Conservation (phyloP, 768 basidiomycete species). For the Suillus alpinus region DNA sequence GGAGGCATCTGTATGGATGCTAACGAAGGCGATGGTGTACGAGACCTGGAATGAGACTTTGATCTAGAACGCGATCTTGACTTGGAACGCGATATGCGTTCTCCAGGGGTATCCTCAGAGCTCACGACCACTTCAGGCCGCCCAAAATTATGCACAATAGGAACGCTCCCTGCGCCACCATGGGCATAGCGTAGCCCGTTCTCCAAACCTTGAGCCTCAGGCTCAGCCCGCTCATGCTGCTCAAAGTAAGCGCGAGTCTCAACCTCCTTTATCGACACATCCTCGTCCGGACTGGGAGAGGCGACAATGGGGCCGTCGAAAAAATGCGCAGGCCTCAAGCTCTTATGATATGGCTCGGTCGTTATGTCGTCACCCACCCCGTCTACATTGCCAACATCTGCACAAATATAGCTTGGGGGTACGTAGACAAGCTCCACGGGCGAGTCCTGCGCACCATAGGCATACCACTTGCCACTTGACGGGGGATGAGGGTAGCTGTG, state of each 20-base stretch:
- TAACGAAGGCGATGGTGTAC: constrained; percentile 43
- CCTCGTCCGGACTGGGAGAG: constrained; percentile 6
- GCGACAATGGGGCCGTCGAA: constrained; percentile 12
- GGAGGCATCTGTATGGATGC: constrained; percentile 13
- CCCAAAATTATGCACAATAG: constrained; percentile 7
- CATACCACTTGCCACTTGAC: constrained; percentile 10
- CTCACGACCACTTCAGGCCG: constrained; percentile 35
- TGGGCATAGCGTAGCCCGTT: constrained; percentile 12
- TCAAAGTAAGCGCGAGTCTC: constrained; percentile 11
- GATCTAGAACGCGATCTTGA: constrained; percentile 32
- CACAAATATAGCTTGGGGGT: constrained; percentile 41
- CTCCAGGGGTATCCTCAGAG: constrained; percentile 31
- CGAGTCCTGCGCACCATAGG: constrained; percentile 36
- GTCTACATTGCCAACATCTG: constrained; percentile 13
- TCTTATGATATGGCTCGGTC: constrained; percentile 18
- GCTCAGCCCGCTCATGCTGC: constrained; percentile 17
- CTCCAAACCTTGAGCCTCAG: constrained; percentile 15
- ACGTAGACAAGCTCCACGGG: constrained; percentile 74
- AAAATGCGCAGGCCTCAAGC: constrained; percentile 12
- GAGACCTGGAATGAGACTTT: constrained; percentile 38
- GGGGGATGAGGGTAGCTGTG: constrained; percentile 13
- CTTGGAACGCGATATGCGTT: constrained; percentile 27
- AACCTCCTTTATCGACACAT: constrained; percentile 3
- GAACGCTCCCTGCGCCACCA: constrained; percentile 16
- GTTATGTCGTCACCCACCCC: constrained; percentile 19